These are phyloP conservation scores for Cudoniella acicularis DNA, from an alignment of 495 filamentous ascomycete species.

Conservation along the genomic window DNA sequence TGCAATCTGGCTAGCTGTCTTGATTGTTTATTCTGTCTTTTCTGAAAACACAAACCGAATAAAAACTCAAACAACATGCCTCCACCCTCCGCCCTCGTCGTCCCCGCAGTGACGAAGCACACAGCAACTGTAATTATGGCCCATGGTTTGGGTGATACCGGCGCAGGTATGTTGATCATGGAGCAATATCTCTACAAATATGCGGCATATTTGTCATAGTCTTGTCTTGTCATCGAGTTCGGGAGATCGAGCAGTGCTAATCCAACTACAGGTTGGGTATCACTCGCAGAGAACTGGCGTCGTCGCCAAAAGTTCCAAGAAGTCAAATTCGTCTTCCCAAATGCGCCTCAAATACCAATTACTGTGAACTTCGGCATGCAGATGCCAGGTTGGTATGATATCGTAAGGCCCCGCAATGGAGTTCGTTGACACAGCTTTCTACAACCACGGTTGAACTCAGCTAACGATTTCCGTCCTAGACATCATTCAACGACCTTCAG, in stretches of 20 bases:
- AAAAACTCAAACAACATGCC: conserved; percentile 26
- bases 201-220: no score
- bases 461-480: no score
- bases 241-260: no score
- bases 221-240: no score
- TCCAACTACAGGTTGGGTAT: conserved; percentile 57
- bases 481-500: conserved; percentile 22
- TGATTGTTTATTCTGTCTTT: not conserved
- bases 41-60: not conserved
- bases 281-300: conserved; percentile 85
- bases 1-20: not conserved
- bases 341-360: conserved; percentile 87
- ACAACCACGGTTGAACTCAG: no score
- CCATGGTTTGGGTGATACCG: conserved; percentile 85
- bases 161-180: conserved; percentile 37
- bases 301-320: conserved; percentile 79
- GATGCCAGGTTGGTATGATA: conserved; percentile 94
- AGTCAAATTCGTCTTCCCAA: conserved; percentile 89
- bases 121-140: conserved; percentile 93
- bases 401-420: conserved; percentile 58
- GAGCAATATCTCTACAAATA: no score
- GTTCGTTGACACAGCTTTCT: conserved; percentile 13
- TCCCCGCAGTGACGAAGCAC: conserved; percentile 85
- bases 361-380: conserved; percentile 75
- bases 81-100: conserved; percentile 53